Evolutionary conservation across 176 grass and related monocot genomes (phyloP).

Genomic region (Ensete ventricosum): DNA sequence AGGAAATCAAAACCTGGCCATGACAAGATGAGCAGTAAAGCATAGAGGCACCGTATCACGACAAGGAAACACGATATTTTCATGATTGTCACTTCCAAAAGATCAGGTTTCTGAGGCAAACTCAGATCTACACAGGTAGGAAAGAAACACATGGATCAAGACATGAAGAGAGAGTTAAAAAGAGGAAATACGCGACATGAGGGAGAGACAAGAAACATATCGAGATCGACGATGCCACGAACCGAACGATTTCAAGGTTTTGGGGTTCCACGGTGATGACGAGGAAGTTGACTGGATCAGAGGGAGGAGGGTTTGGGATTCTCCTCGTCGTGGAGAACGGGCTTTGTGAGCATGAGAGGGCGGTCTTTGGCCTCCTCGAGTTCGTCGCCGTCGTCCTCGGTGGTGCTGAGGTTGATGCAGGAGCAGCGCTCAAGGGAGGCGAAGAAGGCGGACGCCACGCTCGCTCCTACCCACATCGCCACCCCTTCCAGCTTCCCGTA

Average conservation of each 20-base stretch:
- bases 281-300: neutral
- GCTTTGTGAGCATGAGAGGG: conserved; percentile 1
- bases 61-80: neutral
- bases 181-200: neutral
- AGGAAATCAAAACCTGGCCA: neutral
- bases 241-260: neutral
- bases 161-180: neutral
- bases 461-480: conserved; percentile 1
- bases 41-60: neutral
- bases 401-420: conserved; percentile 18
- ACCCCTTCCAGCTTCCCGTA: conserved; percentile 7
- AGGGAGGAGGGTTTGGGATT: neutral
- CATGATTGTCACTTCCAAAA: neutral
- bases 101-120: neutral
- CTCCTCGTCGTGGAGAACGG: neutral
- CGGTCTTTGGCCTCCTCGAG: conserved; percentile 3
- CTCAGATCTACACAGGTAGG: neutral
- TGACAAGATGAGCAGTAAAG: neutral
- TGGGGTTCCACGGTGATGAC: neutral
- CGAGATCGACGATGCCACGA: neutral
- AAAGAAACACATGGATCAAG: neutral
- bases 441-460: conserved; percentile 15
- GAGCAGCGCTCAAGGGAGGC: conserved; percentile 16
- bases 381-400: conserved; percentile 10
- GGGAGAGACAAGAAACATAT: neutral